These are phyloP conservation scores for Radiomyces spectabilis DNA, from an alignment of 192 early-diverging fungal species.

Conservation along the genomic window DNA sequence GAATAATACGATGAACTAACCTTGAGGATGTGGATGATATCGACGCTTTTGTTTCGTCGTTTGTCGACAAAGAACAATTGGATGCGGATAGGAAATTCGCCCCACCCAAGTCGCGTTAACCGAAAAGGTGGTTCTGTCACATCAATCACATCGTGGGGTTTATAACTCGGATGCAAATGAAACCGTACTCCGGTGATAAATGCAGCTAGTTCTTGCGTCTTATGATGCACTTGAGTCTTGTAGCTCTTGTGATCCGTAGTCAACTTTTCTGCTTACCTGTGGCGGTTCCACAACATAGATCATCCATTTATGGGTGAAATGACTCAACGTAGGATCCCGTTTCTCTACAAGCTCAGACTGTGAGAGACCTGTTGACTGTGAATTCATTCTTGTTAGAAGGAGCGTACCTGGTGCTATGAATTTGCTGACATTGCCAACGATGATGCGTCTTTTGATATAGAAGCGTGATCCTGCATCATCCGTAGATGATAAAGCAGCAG, in stretches of 20 bases:
- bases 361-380: neutral
- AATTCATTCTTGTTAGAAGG: neutral
- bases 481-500: too few species aligned
- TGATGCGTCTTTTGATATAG: constrained; percentile 58
- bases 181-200: constrained; percentile 80
- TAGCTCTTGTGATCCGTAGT: neutral
- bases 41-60: constrained; percentile 71
- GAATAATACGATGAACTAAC: constrained; percentile 25
- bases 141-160: constrained; percentile 84
- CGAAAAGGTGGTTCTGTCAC: constrained; percentile 70
- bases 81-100: constrained; percentile 84
- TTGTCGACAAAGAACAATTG: constrained; percentile 77
- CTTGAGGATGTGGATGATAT: constrained; percentile 74
- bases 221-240: neutral
- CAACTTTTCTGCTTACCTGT: constrained; percentile 11
- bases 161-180: constrained; percentile 85
- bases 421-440: constrained; percentile 71
- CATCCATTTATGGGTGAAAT: constrained; percentile 86
- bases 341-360: constrained; percentile 35
- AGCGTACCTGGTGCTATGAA: constrained; percentile 47
- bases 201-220: constrained; percentile 37
- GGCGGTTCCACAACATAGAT: constrained; percentile 69
- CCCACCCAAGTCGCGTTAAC: constrained; percentile 88
- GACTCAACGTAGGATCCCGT: constrained; percentile 44
- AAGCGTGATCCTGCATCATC: constrained; percentile 58